Conservation (phyloP, 345 rosid species). For the Citrus trifoliata region DNA sequence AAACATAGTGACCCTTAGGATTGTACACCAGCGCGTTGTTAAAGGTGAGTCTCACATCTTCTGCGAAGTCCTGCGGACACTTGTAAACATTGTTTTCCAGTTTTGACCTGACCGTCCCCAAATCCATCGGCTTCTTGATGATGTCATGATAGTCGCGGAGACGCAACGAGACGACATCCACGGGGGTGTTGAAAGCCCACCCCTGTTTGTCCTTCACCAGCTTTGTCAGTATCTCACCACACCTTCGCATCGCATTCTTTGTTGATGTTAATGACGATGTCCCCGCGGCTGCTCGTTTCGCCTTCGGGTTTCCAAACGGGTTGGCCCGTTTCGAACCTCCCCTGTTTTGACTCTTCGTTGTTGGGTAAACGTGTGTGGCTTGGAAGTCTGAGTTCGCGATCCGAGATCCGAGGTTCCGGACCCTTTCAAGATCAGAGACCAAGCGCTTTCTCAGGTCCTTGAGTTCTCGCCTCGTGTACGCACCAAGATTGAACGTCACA, state of each 20-base stretch:
- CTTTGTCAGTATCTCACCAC: constrained; percentile 37
- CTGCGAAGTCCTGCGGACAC: constrained; percentile 39
- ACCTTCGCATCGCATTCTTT: constrained; percentile 25
- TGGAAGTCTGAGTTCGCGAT: constrained; percentile 16
- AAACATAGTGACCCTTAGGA: constrained; percentile 41
- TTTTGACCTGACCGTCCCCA: constrained; percentile 45
- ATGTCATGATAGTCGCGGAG: constrained; percentile 43
- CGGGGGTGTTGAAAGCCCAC: constrained; percentile 47
- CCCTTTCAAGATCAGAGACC: constrained; percentile 37
- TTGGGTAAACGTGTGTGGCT: constrained; percentile 15
- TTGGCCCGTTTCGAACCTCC: constrained; percentile 22
- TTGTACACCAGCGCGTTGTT: constrained; percentile 50
- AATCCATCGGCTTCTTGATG: constrained; percentile 57
- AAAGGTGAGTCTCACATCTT: constrained; percentile 55
- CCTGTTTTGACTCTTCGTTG: neutral
- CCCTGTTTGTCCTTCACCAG: constrained; percentile 46
- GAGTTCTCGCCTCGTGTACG: constrained; percentile 28
- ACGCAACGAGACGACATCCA: constrained; percentile 36
- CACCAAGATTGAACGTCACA: constrained; percentile 27
- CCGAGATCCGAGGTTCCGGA: constrained; percentile 29
- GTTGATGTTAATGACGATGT: neutral
- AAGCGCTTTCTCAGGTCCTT: constrained; percentile 37
- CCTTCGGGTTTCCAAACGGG: constrained; percentile 9
- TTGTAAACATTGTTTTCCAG: constrained; percentile 21
- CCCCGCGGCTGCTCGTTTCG: constrained; percentile 12